Base-by-base conservation (phyloP, 805 yeast species). In the Millerozyma acaciae region DNA sequence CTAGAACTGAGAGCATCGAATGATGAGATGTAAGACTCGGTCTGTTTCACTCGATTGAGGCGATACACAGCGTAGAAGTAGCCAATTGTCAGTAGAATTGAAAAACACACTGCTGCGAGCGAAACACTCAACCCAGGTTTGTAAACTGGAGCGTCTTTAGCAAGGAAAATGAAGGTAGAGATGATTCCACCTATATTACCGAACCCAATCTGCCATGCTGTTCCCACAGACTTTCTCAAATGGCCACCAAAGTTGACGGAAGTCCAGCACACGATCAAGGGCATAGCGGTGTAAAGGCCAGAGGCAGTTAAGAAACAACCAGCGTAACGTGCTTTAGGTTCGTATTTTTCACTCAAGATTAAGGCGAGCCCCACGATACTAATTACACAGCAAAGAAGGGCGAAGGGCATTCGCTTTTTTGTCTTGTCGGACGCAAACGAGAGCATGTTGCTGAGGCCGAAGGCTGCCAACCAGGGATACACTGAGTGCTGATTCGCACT, bases 401-500 rank as follows among this genome's bases (percentile, higher is more conserved):
- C 60, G 32, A 60, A 65, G 30, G 69, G 67, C 15, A 71, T 52
- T 59, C 87, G 68, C 29, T 52, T 49, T 39, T 71, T 63, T 15
- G 61, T 33, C 29, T 50, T 56, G 53, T 86, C 95, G 1, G 93
- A 80, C 36, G 68, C 41, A 38, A 67, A 61, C 0, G 95, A 90
- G n/a, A 72, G 42, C 4, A 75, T 47, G 59, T 80, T 78, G 27
- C 80, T 73, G 21, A 73, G 62, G 5, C 81, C 87, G 50, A 86
- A 82, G 0, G 95, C 84, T 18, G 71, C 62, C 26, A 84, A 66
- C 89, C 94, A 87, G 14, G 95, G 94, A 44, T 86, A 88, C 30
- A 87, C 84, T 0, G 95, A 82, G 60, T 80, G 80, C 35, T 81
- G 73, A 56, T 87, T 87, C 7, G 94, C 90, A 35, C 73, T 65